phyloP scores from a whole-genome alignment of 805 yeast species.

The Pichia californica region DNA sequence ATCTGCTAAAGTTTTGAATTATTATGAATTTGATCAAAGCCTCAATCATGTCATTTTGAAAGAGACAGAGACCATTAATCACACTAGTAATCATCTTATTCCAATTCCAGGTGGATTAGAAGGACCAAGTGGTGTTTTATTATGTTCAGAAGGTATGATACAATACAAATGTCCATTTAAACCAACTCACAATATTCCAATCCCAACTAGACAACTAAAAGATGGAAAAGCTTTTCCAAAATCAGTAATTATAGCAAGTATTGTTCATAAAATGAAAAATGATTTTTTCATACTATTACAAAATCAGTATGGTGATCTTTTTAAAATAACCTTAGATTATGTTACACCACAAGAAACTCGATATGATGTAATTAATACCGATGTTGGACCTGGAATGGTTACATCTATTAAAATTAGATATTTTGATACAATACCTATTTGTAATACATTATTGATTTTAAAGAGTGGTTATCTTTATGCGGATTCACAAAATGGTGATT shows the following conservation, averaged over 20 bases:
- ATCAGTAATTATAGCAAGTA: conserved; percentile 44
- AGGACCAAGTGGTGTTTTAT: conserved; percentile 63
- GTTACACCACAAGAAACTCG: conserved; percentile 35
- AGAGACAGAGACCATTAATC: conserved; percentile 34
- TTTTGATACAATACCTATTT: conserved; percentile 69
- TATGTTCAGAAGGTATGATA: conserved; percentile 53
- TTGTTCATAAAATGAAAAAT: conserved; percentile 58
- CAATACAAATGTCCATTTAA: conserved; percentile 41
- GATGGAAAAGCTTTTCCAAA: background rate
- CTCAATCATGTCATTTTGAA: conserved; percentile 64
- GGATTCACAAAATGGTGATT: conserved; percentile 56
- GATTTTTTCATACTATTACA: conserved; percentile 68
- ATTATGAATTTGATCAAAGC: conserved; percentile 82
- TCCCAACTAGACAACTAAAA: conserved; percentile 53
- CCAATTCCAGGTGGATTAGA: conserved; percentile 67
- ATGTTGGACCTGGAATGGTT: conserved; percentile 27
- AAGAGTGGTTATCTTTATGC: conserved; percentile 73
- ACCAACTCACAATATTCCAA: conserved; percentile 35
- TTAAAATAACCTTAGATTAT: conserved; percentile 52
- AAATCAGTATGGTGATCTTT: conserved; percentile 64
- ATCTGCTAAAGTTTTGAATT: conserved; percentile 44
- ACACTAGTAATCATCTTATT: conserved; percentile 46
- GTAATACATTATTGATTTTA: conserved; percentile 51
- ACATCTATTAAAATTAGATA: conserved; percentile 47
- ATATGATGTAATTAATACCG: conserved; percentile 13